Conservation (phyloP, 2,329 filamentous ascomycete genomes). For the Cephalotrichum gorgonifer region DNA sequence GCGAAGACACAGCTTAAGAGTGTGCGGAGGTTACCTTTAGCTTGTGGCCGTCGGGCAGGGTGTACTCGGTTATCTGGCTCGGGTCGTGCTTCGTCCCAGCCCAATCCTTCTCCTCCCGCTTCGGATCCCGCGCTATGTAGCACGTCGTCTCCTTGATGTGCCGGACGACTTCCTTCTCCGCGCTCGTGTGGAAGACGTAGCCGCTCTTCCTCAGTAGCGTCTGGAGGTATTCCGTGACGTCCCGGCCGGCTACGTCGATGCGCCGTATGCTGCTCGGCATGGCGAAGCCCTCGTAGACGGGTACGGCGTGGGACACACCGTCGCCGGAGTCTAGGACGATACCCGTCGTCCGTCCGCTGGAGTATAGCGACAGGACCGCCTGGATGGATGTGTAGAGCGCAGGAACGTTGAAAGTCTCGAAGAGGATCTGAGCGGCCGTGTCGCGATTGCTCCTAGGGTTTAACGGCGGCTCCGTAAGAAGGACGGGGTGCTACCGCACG, state of each 20-base stretch:
- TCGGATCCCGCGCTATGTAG: slow-evolving; percentile 84
- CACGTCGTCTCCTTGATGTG: slow-evolving; percentile 92
- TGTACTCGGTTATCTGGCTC: slow-evolving; percentile 75
- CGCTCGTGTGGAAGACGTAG: slow-evolving; percentile 92
- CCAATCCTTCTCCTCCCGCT: slow-evolving; percentile 96
- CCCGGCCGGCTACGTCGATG: slow-evolving; percentile 91
- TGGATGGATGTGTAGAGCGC: slow-evolving; percentile 95
- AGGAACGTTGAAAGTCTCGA: slow-evolving; percentile 97
- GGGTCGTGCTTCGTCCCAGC: slow-evolving; percentile 66
- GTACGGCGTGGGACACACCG: slow-evolving; percentile 92
- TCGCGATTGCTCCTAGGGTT: slow-evolving; percentile 95
- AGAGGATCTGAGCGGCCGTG: slow-evolving; percentile 91
- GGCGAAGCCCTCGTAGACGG: slow-evolving; percentile 95
- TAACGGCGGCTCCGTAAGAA: slow-evolving; percentile 89
- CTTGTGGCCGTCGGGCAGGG: slow-evolving; percentile 84
- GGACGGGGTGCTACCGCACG: slow-evolving; percentile 71
- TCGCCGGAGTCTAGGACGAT: slow-evolving; percentile 94
- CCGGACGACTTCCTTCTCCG: slow-evolving; percentile 97
- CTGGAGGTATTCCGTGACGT: slow-evolving; percentile 94
- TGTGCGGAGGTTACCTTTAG: slow-evolving; percentile 55
- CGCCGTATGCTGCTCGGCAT: slow-evolving; percentile 91
- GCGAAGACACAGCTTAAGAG: too few species aligned
- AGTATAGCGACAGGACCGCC: slow-evolving; percentile 90
- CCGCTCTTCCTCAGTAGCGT: slow-evolving; percentile 83
- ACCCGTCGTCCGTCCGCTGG: slow-evolving; percentile 88